Evolutionary conservation across 208 protist species (phyloP), one percentile per base, ranked within the genome.

Genomic region (Leishmania gerbilli): DNA sequence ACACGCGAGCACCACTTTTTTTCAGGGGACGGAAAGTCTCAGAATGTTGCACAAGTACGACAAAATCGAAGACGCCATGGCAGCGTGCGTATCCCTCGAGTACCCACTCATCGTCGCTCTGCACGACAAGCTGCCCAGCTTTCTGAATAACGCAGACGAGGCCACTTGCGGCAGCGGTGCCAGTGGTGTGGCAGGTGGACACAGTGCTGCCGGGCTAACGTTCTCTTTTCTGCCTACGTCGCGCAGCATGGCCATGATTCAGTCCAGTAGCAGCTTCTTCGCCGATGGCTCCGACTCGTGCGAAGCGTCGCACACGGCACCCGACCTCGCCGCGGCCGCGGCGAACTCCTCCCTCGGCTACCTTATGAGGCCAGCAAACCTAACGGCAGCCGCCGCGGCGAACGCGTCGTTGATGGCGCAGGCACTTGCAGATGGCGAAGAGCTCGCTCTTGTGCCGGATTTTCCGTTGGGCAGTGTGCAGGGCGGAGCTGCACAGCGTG

Each of bases 51-150:
- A 77, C 58, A 78, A 84, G 42, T 87, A 81, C 55, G 77, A 85
- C 27, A 90, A 89, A 49, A 84, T 94, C 64, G 74, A 88, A 11
- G 88, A 88, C n/a, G 91, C 89, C n/a, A 82, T 94, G 60, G 76
- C 55, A 42, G 82, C 77, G 15, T 91, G 87, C 67, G 62, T 69
- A 4, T 42, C 71, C 21, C 72, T 82, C 56, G 78, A 79, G 58
- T 89, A 82, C 49, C 88, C 88, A 1, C 77, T 92, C 27, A 60
- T 90, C 27, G 77, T 92, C 13, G 42, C 87, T 2, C 49, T 92
- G 60, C 80, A 90, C 79, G 81, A 74, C 47, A 79, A 76, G 58
- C 71, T 80, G 55, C 77, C 77, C 27, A 56, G 3, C 37, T 31
- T 58, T 27, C 17, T 84, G 13, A 78, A 84, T 78, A 82, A 84